phyloP scores from a whole-genome alignment of 805 yeast species.

The Pichia exigua region DNA sequence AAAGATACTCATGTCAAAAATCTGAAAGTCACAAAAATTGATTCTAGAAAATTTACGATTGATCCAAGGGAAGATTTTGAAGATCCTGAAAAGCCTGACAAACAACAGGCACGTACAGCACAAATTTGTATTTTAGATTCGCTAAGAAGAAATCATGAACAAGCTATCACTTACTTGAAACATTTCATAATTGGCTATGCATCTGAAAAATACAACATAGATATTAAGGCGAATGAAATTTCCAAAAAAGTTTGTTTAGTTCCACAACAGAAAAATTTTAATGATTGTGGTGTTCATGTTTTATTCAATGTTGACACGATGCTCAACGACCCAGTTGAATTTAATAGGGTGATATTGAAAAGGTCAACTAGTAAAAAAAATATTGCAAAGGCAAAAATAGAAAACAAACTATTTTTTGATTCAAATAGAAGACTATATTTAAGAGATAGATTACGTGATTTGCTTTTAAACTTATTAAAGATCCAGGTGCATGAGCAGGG shows the following conservation, averaged over 20 bases:
- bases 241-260: constrained; percentile 33
- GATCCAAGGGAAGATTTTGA: neutral
- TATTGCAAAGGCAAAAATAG: constrained; percentile 5
- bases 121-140: constrained; percentile 70
- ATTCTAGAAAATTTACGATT: neutral
- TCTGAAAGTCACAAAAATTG: neutral
- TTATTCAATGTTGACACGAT: constrained; percentile 63
- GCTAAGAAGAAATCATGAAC: constrained; percentile 48
- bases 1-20: neutral
- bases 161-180: constrained; percentile 45
- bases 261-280: constrained; percentile 79
- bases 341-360: constrained; percentile 24
- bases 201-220: constrained; percentile 46
- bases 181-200: constrained; percentile 63
- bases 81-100: neutral
- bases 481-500: constrained; percentile 21
- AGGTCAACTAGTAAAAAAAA: constrained; percentile 7
- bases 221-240: constrained; percentile 40
- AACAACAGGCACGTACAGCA: constrained; percentile 20
- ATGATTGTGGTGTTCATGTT: constrained; percentile 93
- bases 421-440: constrained; percentile 21
- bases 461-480: constrained; percentile 20
- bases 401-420: constrained; percentile 18
- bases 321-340: constrained; percentile 39
- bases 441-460: constrained; percentile 19